These are phyloP conservation scores for Bombardia bombarda DNA, from an alignment of 495 filamentous ascomycete genomes.

Conservation along the genomic window DNA sequence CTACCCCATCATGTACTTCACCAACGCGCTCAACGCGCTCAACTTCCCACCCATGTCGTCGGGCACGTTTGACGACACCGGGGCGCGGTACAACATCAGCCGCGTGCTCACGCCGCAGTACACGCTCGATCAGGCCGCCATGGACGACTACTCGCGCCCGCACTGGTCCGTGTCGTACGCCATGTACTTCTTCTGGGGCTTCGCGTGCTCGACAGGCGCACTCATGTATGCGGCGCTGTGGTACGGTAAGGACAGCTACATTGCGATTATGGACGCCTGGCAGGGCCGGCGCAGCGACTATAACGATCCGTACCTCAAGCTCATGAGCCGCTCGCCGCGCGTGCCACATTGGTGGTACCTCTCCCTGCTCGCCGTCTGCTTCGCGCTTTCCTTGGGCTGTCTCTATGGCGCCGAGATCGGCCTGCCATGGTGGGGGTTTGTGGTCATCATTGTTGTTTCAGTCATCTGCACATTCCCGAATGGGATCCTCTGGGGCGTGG, in stretches of 20 bases:
- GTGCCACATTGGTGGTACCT: conserved; percentile 47
- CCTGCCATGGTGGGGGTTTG: conserved; percentile 46
- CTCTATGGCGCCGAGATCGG: conserved; percentile 38
- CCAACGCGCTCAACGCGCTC: conserved; percentile 19
- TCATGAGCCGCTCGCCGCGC: conserved; percentile 4
- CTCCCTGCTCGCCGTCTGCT: conserved; percentile 32
- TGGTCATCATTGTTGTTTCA: conserved; percentile 32
- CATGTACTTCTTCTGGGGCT: conserved; percentile 11
- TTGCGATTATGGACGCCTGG: conserved; percentile 1
- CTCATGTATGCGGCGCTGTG: conserved; percentile 7
- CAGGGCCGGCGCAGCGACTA: conserved; percentile 8
- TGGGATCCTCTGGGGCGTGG: conserved; percentile 19
- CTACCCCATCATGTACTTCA: conserved; percentile 14
- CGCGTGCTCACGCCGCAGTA: conserved; percentile 35
- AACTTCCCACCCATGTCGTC: conserved; percentile 37
- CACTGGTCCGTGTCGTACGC: conserved; percentile 42
- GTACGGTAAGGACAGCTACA: conserved; percentile 7
- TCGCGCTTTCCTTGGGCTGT: conserved; percentile 37
- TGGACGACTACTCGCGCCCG: conserved; percentile 38
- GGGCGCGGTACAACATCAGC: conserved; percentile 32
- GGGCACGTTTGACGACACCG: conserved; percentile 41
- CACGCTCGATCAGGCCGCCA: conserved; percentile 33
- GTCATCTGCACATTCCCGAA: conserved; percentile 14
- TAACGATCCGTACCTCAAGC: conserved; percentile 12
- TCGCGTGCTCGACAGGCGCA: conserved; percentile 7